phyloP scores from a whole-genome alignment of 805 yeast genomes.

The Saccharomycopsis synnaedendra region DNA sequence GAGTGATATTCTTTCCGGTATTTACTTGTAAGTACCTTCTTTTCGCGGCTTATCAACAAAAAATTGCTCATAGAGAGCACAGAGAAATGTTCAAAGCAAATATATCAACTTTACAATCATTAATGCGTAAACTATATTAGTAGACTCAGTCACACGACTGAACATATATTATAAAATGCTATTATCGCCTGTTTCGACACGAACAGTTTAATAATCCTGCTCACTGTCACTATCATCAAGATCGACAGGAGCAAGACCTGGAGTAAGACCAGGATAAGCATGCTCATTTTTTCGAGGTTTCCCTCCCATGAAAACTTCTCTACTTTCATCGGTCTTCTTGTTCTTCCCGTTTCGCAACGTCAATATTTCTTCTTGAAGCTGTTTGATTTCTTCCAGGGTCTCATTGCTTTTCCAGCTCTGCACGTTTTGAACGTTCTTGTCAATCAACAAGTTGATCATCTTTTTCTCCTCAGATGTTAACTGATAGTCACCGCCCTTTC shows the following conservation, averaged over 20 bases:
- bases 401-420: constrained; percentile 24
- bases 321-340: constrained; percentile 19
- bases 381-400: constrained; percentile 29
- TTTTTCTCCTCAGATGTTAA: constrained; percentile 25
- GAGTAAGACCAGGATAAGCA: constrained; percentile 56
- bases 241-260: constrained; percentile 80
- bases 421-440: constrained; percentile 27
- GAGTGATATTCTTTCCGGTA: too few species aligned
- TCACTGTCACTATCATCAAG: constrained; percentile 29
- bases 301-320: constrained; percentile 24
- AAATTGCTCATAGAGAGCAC: too few species aligned
- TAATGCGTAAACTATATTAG: too few species aligned
- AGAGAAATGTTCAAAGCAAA: too few species aligned
- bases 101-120: too few species aligned
- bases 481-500: constrained; percentile 17
- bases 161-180: too few species aligned
- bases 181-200: too few species aligned
- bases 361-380: constrained; percentile 32
- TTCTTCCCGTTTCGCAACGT: constrained; percentile 30
- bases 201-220: neutral
- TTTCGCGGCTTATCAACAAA: too few species aligned
- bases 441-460: constrained; percentile 25
- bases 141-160: too few species aligned
- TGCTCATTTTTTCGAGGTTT: constrained; percentile 18
- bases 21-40: too few species aligned